Evolutionary conservation across 2,329 filamentous ascomycete genomes (phyloP).

Genomic region (Alternaria metachromatica): DNA sequence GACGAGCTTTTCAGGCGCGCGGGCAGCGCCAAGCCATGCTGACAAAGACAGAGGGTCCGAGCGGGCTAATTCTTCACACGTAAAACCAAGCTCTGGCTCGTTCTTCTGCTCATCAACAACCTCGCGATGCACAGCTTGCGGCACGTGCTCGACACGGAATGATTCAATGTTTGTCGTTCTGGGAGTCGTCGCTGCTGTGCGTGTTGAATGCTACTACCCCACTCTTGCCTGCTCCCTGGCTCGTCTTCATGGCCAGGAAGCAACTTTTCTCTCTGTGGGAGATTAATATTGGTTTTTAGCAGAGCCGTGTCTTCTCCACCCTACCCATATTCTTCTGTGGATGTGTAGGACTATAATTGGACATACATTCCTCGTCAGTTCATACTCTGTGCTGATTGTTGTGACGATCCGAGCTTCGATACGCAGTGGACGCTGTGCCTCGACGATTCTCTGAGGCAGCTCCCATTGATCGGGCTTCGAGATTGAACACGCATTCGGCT

Average conservation of each 20-base stretch:
- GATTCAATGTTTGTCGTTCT: constrained; percentile 28
- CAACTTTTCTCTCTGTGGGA: constrained; percentile 60
- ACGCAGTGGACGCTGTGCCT: not conserved
- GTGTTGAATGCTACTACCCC: constrained; percentile 36
- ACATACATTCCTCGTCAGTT: constrained; percentile 50
- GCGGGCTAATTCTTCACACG: constrained; percentile 18
- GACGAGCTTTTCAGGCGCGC: constrained; percentile 26
- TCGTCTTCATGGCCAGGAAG: constrained; percentile 55
- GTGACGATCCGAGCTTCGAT: not conserved
- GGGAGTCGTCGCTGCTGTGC: constrained; percentile 10
- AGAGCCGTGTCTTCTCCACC: constrained; percentile 62
- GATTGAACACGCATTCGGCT: not conserved
- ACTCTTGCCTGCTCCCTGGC: constrained; percentile 60
- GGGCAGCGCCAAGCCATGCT: constrained; percentile 21
- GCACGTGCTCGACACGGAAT: constrained; percentile 13
- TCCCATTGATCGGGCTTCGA: not conserved
- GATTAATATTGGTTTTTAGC: constrained; percentile 59
- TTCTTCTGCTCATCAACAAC: constrained; percentile 13
- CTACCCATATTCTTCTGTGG: constrained; percentile 50
- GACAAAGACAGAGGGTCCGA: constrained; percentile 21
- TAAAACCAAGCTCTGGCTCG: constrained; percentile 2
- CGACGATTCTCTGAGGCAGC: not conserved
- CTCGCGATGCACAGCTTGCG: not conserved
- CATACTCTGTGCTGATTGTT: not conserved
- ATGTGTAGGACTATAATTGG: constrained; percentile 57